Evolutionary conservation across 495 filamentous ascomycete species (phyloP).

Genomic region (Sordaria brevicollis): DNA sequence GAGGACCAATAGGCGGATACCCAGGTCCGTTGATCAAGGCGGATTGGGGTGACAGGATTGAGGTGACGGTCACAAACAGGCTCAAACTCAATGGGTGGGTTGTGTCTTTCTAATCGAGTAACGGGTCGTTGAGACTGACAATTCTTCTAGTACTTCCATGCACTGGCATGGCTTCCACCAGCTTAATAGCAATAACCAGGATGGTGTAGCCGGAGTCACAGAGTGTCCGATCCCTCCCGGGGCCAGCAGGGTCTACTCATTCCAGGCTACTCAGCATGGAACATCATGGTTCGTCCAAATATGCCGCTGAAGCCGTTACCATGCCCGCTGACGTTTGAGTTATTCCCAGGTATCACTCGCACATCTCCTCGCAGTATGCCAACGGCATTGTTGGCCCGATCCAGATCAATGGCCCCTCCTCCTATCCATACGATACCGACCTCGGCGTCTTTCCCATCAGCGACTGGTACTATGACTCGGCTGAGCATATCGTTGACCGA

Average conservation of each 20-base stretch:
- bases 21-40: conserved; percentile 19
- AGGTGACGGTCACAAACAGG: conserved; percentile 15
- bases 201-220: conserved; percentile 28
- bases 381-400: conserved; percentile 35
- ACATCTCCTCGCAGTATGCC: conserved; percentile 36
- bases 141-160: conserved; percentile 7
- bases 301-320: background rate
- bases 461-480: conserved; percentile 24
- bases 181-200: conserved; percentile 26
- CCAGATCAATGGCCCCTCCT: conserved; percentile 39
- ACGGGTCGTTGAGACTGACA: background rate
- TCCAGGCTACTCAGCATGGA: conserved; percentile 42
- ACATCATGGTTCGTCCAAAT: conserved; percentile 32
- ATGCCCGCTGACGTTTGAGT: background rate
- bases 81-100: conserved; percentile 10
- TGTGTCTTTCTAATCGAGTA: background rate
- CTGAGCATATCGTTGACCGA: background rate
- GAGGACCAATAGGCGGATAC: background rate
- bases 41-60: conserved; percentile 20
- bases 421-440: conserved; percentile 38
- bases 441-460: conserved; percentile 32
- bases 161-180: conserved; percentile 20
- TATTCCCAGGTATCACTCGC: conserved; percentile 36
- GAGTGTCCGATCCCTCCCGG: conserved; percentile 36
- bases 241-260: conserved; percentile 35